Base-by-base conservation (phyloP, 2,329 filamentous ascomycete species). In the Calonectria hawksworthii region DNA sequence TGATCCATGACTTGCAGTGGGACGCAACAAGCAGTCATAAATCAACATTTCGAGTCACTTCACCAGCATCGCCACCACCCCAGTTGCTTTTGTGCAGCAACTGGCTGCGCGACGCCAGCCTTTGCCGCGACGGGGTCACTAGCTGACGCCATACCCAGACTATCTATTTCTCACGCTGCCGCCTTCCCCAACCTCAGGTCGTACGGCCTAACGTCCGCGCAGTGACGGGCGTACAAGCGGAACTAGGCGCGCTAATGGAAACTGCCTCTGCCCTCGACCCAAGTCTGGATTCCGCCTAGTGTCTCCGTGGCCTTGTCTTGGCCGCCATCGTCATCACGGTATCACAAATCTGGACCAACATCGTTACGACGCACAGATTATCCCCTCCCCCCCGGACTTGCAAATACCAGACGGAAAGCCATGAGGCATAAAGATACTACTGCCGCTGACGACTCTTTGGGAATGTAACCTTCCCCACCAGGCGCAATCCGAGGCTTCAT, bases 1-100 rank as follows among this genome's bases (percentile, higher is more conserved):
- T 11, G 34, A 69, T 68, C 54, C 56, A 65, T 68, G 59, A 54
- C 59, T 70, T 65, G 68, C 68, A 65, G 68, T 64, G 68, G 68
- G 56, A 70, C 34, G 66, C 34, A 41, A 38, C 52, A 59, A 41
- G 41, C 52, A 59, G 52, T 68, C 51, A 41, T 44, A 52, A 59
- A 44, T 44, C 66, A 59, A 38, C 52, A 59, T 44, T 65, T 50
- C 38, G 26, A 65, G 61, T 21, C 50, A 65, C 61, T 41, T 65
- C 61, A 50, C 61, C 38, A 69, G 52, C 26, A 69, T 54, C 50
- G 34, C 65, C 65, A 30, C 65, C 56, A 30, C 65, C 56, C 56
- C 56, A 63, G 56, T 21, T 63, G 56, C 56, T 63, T 63, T 63
- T 63, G 56, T 63, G 56, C 56, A 63, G 56, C 56, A 41, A n/a